A percentile compares a stretch with the other conserved stretches of the same genome.
phyloP scores from a whole-genome alignment of 1,139 yeast genomes.

The Zygotorulaspora mrakii region DNA sequence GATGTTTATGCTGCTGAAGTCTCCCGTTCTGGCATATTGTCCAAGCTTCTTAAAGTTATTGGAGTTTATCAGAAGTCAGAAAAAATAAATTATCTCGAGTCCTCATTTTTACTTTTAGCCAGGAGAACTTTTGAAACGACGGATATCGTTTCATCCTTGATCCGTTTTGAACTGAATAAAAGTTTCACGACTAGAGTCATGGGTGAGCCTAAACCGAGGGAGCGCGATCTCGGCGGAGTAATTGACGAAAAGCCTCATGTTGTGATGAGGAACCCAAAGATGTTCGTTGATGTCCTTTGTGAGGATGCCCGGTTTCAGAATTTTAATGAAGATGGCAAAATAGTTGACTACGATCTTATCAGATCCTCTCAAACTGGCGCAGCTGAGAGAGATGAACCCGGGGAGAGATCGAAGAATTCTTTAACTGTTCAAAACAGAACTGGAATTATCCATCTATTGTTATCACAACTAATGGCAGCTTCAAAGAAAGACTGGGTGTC shows the following conservation, averaged over 20 bases:
- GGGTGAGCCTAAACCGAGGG: slow-evolving; percentile 32
- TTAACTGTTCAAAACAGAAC: slow-evolving; percentile 38
- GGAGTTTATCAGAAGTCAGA: slow-evolving; percentile 35
- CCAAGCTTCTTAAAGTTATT: slow-evolving; percentile 36
- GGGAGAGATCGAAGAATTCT: slow-evolving; percentile 19
- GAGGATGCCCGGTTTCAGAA: slow-evolving; percentile 48
- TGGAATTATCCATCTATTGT: slow-evolving; percentile 58
- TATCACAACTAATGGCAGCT: slow-evolving; percentile 61
- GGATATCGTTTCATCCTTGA: slow-evolving; percentile 47
- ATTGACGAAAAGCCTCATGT: slow-evolving; percentile 55
- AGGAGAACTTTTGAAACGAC: slow-evolving; percentile 69
- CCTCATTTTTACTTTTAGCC: slow-evolving; percentile 47
- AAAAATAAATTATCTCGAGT: slow-evolving; percentile 35
- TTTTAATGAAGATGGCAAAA: slow-evolving; percentile 42
- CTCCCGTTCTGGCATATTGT: slow-evolving; percentile 43
- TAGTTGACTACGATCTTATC: slow-evolving; percentile 28
- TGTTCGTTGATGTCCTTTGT: slow-evolving; percentile 52
- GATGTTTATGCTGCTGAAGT: slow-evolving; percentile 43
- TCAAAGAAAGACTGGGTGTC: slow-evolving; percentile 51
- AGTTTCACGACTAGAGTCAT: slow-evolving; percentile 38
- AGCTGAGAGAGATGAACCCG: slow-evolving; percentile 39
- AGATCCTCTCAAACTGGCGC: slow-evolving; percentile 37
- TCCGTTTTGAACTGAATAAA: slow-evolving; percentile 47
- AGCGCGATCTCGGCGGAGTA: slow-evolving; percentile 49
- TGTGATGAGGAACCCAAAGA: slow-evolving; percentile 55